Percentiles rank a stretch among this genome's conserved stretches.
Conservation (phyloP, 2,329 filamentous ascomycete genomes). For the Zymoseptoria crescenta region DNA sequence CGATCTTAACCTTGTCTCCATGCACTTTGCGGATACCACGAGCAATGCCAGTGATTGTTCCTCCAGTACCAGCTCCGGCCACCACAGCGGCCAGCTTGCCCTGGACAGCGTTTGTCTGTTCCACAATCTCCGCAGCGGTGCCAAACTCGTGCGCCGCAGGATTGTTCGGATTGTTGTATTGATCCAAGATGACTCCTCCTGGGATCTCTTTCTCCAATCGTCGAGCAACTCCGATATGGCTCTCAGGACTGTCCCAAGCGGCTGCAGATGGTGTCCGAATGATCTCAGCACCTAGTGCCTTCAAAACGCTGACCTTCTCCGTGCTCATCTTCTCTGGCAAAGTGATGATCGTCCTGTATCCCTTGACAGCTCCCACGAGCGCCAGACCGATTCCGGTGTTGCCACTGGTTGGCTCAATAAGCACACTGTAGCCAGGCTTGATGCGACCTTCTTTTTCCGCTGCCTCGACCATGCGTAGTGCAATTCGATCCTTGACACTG, state of each 20-base stretch:
- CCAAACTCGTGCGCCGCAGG: slow-evolving; percentile 88
- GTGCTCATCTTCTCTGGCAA: slow-evolving; percentile 99
- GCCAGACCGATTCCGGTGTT: slow-evolving; percentile 97
- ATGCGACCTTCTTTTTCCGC: slow-evolving; percentile 87
- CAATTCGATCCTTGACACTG: slow-evolving; percentile 88
- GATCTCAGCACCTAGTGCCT: slow-evolving; percentile 90
- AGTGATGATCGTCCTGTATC: slow-evolving; percentile 97
- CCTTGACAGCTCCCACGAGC: slow-evolving; percentile 89
- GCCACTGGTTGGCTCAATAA: slow-evolving; percentile 96
- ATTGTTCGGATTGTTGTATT: slow-evolving; percentile 89
- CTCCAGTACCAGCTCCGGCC: slow-evolving; percentile 89
- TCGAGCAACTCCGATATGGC: slow-evolving; percentile 89
- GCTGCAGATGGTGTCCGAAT: slow-evolving; percentile 95
- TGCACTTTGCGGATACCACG: slow-evolving; percentile 74
- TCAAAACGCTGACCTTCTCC: slow-evolving; percentile 92
- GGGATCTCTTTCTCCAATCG: slow-evolving; percentile 91
- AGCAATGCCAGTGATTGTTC: slow-evolving; percentile 86
- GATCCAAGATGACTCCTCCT: slow-evolving; percentile 93
- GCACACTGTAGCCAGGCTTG: slow-evolving; percentile 81
- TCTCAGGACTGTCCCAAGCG: slow-evolving; percentile 88
- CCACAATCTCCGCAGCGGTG: slow-evolving; percentile 94
- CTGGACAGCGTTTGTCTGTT: slow-evolving; percentile 55
- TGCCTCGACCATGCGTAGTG: slow-evolving; percentile 93
- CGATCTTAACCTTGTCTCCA: slow-evolving; percentile 73
- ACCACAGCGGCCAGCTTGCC: slow-evolving; percentile 77